These are phyloP conservation scores for Penicillium polonicum DNA, from an alignment of 2,329 filamentous ascomycete species.

Conservation along the genomic window DNA sequence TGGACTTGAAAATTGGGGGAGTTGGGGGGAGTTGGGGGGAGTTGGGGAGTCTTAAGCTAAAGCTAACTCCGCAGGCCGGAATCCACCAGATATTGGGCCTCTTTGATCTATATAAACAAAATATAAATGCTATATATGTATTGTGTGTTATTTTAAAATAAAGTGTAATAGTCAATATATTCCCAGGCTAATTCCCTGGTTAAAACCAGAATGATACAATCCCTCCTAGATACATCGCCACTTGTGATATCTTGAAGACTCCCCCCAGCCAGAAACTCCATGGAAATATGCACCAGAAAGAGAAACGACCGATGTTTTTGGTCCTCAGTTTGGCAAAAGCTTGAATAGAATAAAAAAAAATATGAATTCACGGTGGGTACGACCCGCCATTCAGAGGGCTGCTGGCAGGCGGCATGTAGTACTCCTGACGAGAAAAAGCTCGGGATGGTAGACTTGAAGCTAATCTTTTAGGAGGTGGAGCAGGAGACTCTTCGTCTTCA, in stretches of 20 bases:
- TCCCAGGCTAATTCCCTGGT: background rate
- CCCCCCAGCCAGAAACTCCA: slow-evolving; percentile 20
- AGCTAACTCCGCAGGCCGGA: background rate
- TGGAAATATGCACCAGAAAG: slow-evolving; percentile 15
- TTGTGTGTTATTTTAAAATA: background rate
- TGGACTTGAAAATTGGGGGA: background rate
- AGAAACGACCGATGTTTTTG: background rate
- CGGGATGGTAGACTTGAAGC: slow-evolving; percentile 26
- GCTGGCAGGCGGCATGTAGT: slow-evolving; percentile 22
- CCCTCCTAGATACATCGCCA: background rate
- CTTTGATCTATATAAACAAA: background rate
- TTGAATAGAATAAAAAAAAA: slow-evolving; percentile 14
- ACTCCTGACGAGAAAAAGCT: slow-evolving; percentile 22
- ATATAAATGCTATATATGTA: background rate
- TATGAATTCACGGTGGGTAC: slow-evolving; percentile 19
- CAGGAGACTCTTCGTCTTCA: slow-evolving; percentile 49
- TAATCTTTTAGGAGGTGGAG: slow-evolving; percentile 36
- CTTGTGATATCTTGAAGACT: slow-evolving; percentile 4
- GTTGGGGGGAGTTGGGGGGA: background rate
- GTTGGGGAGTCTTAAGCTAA: background rate
- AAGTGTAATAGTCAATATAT: background rate
- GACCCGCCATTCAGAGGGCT: slow-evolving; percentile 23
- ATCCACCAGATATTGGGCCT: background rate
- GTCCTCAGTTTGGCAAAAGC: background rate
- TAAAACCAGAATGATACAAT: background rate